phyloP scores from a whole-genome alignment of 1,139 yeast species.

The Suhomyces ambrosiae region DNA sequence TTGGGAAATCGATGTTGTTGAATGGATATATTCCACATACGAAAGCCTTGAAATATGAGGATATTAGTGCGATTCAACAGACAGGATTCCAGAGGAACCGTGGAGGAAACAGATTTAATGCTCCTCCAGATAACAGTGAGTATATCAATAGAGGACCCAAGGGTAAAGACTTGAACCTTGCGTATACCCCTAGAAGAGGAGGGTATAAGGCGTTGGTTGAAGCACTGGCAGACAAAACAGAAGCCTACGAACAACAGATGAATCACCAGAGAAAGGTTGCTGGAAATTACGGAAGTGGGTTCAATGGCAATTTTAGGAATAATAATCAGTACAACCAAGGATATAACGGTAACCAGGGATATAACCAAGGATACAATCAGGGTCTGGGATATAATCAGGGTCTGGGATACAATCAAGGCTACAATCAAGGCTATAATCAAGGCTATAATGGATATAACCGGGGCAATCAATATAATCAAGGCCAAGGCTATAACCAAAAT shows the following conservation, averaged over 20 bases:
- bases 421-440: constrained; percentile 13
- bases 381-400: constrained; percentile 4
- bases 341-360: constrained; percentile 6
- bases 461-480: constrained; percentile 8
- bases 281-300: constrained; percentile 14
- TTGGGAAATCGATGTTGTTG: constrained; percentile 79
- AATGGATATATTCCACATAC: constrained; percentile 73
- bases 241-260: constrained; percentile 16
- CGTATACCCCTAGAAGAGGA: constrained; percentile 42
- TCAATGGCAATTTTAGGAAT: constrained; percentile 10
- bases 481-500: constrained; percentile 15
- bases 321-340: constrained; percentile 14
- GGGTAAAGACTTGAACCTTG: constrained; percentile 36
- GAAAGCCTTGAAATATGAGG: constrained; percentile 66
- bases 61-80: constrained; percentile 62
- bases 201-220: constrained; percentile 41
- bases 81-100: constrained; percentile 37
- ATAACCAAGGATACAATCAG: constrained; percentile 13
- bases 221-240: constrained; percentile 12
- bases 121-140: constrained; percentile 37
- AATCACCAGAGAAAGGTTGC: constrained; percentile 10
- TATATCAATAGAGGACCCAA: constrained; percentile 48
- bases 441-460: constrained; percentile 14
- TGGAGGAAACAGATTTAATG: constrained; percentile 35
- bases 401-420: constrained; percentile 14